A percentile compares a stretch with the other conserved stretches of the same genome.
phyloP scores from a whole-genome alignment of 1,284 basidiomycete genomes.

The Cryptococcus depauperatus region DNA sequence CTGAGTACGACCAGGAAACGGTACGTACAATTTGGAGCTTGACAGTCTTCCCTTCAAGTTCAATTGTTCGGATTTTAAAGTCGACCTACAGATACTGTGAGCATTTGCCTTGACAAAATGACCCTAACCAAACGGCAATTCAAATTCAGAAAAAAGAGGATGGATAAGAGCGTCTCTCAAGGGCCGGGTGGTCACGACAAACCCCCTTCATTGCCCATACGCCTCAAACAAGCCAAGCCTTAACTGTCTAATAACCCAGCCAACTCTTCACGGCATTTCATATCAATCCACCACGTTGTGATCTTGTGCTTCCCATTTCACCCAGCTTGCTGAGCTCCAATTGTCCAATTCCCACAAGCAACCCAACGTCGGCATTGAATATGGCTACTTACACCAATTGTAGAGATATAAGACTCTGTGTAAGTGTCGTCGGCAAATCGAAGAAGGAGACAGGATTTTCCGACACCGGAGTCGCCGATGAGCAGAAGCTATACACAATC shows the following conservation, averaged over 20 bases:
- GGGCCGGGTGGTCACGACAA: too few relatives aligned
- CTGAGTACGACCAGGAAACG: slow-evolving; percentile 23
- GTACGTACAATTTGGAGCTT: slow-evolving; percentile 95
- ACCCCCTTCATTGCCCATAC: too few relatives aligned
- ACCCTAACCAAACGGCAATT: too few relatives aligned
- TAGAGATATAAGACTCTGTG: slow-evolving; percentile 98
- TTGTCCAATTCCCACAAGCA: slow-evolving; percentile 1
- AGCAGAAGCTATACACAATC: slow-evolving; percentile 52
- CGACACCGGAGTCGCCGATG: slow-evolving; percentile 81
- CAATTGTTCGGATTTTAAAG: slow-evolving; percentile 99
- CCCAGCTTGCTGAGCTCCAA: not conserved
- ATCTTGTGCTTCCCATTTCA: not conserved
- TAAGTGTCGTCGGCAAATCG: slow-evolving; percentile 99
- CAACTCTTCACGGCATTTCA: too few relatives aligned
- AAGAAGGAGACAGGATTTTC: slow-evolving; percentile 93
- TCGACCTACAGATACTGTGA: slow-evolving; percentile 64
- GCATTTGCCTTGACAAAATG: too few relatives aligned
- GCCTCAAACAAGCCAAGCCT: too few relatives aligned
- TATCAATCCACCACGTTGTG: not conserved
- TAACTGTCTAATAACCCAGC: too few relatives aligned
- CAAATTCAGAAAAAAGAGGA: too few relatives aligned
- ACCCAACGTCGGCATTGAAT: not conserved
- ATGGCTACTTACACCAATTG: slow-evolving; percentile 63
- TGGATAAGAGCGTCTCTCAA: too few relatives aligned
- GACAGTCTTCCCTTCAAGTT: slow-evolving; percentile 98